Evolutionary conservation across 805 yeast species (phyloP), one percentile per base, ranked within the genome.

Genomic region (Cyberlindnera mycetangii): DNA sequence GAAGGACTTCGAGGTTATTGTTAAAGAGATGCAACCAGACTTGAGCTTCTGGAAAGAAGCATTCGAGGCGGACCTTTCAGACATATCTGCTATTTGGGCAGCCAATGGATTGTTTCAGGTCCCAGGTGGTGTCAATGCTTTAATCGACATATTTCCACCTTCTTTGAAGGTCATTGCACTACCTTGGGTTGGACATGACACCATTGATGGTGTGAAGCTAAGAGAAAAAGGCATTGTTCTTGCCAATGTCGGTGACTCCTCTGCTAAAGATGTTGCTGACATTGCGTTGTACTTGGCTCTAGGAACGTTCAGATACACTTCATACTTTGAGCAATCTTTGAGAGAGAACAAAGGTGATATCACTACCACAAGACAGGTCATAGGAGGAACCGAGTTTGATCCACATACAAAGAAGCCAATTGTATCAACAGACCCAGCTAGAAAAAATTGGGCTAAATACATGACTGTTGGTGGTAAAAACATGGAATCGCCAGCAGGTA

Each of bases 231-330:
- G 73, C 12, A 76, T 86, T 21, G 55, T 66, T 7, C 68, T 86
- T 48, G 77, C 85, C 48, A 83, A 86, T 56, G 81, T 80, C 44
- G 76, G 86, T 47, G 66, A 75, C 10, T 66, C 70, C 32, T 79
- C 84, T 0, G 78, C 85, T 1, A 77, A 71, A 32, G 83, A 85
- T 14, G 95, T 86, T 21, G 85, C 90, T 3, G 95, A 86, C 50
- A 65, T 81, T 46, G 92, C 83, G 3, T 64, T 84, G 36, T 74
- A 67, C 55, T 70, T 81, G 51, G 67, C 85, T 0, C 59, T 85
- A 45, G 72, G 79, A 31, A 73, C 79, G 18, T 83, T 82, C 66
- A 71, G 93, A 51, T 72, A 73, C 60, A 77, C 78, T 47, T 61
- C 71, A 1, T 61, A 71, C 37, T 76, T 77, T 59, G 77, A 75